Percentiles rank a stretch among this genome's conserved stretches.
These are phyloP conservation scores for Pythium sp. DNA, from an alignment of 352 stramenopile genomes.

Conservation along the genomic window DNA sequence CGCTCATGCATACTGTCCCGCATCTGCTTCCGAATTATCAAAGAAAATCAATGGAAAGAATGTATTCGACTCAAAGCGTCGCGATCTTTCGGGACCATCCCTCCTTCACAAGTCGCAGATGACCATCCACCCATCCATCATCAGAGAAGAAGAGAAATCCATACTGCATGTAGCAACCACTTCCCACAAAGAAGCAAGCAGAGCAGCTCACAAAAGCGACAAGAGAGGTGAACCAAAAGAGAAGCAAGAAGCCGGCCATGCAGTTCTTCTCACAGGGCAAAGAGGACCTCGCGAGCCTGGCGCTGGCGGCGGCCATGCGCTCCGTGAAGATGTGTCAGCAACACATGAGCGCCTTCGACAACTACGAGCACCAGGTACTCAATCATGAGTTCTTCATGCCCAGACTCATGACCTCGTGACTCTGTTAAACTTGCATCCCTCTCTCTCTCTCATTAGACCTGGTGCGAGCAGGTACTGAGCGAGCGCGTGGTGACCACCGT, in stretches of 20 bases:
- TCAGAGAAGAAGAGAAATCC: neutral
- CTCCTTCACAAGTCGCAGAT: no score
- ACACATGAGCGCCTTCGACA: conserved; percentile 21
- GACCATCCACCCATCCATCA: neutral
- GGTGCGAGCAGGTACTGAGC: conserved; percentile 12
- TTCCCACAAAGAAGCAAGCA: neutral
- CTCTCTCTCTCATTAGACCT: neutral
- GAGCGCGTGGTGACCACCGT: conserved; percentile 23
- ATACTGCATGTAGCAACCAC: neutral
- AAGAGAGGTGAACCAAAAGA: neutral
- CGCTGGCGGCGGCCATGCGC: conserved; percentile 34
- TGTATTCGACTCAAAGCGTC: conserved; percentile 1
- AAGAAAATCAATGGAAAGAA: neutral
- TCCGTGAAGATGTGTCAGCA: conserved; percentile 27
- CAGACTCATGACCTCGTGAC: neutral
- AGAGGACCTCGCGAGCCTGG: conserved; percentile 26
- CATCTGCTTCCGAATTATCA: no score
- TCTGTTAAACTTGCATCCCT: neutral
- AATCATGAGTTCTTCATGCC: neutral
- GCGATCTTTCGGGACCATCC: conserved; percentile 7
- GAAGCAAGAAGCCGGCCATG: conserved; percentile 18
- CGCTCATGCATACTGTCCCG: no score
- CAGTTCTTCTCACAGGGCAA: conserved; percentile 39
- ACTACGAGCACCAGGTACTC: conserved; percentile 30
- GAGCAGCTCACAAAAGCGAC: neutral